phyloP scores from a whole-genome alignment of 768 basidiomycete species.

The Cystobasidium onofrii region DNA sequence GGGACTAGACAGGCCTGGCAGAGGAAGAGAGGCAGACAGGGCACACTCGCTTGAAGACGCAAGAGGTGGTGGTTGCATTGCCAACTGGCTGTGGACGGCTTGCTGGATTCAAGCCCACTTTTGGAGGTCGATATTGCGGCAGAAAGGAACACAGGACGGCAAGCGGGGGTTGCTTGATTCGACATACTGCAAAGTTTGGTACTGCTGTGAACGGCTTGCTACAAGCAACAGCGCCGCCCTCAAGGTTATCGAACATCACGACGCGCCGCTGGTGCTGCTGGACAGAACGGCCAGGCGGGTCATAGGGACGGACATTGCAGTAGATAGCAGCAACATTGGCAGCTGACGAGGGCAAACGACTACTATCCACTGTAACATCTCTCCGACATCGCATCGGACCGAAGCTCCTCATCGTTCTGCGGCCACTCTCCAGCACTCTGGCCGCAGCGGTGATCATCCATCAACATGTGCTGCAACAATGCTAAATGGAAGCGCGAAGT shows the following conservation, averaged over 20 bases:
- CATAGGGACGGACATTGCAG: not conserved
- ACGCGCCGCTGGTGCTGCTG: not conserved
- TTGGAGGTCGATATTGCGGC: not conserved
- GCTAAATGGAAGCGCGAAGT: constrained; percentile 72
- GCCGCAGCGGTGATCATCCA: not conserved
- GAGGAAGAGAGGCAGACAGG: not conserved
- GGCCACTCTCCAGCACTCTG: not conserved
- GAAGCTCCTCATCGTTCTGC: not conserved
- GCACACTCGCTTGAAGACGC: not conserved
- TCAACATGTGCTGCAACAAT: constrained; percentile 39
- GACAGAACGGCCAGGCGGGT: not conserved
- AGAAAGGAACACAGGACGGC: not conserved
- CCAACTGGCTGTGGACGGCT: not conserved
- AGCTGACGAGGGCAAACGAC: not conserved
- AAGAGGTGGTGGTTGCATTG: not conserved
- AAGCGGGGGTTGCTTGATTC: not conserved
- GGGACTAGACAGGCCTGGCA: not conserved
- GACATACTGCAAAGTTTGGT: no score
- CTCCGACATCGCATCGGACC: no score
- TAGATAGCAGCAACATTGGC: not conserved
- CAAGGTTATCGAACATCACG: not conserved
- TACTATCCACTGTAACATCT: not conserved
- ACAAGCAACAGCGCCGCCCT: not conserved
- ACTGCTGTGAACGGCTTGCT: no score
- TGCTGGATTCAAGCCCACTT: not conserved